These are phyloP conservation scores for Cyclanthera cordifolia DNA, from an alignment of 306 rosid species.

Conservation along the genomic window DNA sequence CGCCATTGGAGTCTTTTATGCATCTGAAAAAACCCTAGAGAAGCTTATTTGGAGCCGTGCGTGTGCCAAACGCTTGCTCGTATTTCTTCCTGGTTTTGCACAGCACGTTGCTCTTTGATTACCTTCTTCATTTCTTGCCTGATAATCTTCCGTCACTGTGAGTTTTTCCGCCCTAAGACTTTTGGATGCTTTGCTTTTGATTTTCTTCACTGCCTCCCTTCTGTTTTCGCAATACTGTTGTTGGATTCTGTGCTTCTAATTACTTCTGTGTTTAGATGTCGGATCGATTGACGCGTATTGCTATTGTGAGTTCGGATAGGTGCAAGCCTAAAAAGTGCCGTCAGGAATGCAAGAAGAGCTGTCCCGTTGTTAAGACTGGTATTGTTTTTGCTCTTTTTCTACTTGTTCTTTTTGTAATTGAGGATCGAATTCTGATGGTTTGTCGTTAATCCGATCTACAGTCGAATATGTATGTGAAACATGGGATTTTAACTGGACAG, in stretches of 20 bases:
- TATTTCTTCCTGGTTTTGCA: background rate
- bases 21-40: constrained; percentile 10
- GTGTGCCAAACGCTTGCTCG: constrained; percentile 13
- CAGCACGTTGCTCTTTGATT: background rate
- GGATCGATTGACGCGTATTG: constrained; percentile 87
- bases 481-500: background rate
- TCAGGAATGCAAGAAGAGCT: constrained; percentile 95
- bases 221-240: too few relatives aligned
- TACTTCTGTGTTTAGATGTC: background rate
- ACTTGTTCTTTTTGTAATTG: background rate
- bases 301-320: constrained; percentile 77
- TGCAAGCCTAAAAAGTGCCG: constrained; percentile 98
- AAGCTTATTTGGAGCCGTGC: constrained; percentile 5
- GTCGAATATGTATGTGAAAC: background rate
- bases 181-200: background rate
- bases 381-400: too few relatives aligned
- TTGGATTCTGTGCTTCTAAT: background rate
- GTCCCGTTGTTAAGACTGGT: constrained; percentile 94
- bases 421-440: background rate
- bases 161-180: background rate
- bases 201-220: too few relatives aligned
- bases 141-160: background rate
- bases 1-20: constrained; percentile 3
- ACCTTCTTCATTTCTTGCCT: background rate
- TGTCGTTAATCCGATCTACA: background rate